Evolutionary conservation across 441 rosid species (phyloP).

Genomic region (Aquilaria agallochum): DNA sequence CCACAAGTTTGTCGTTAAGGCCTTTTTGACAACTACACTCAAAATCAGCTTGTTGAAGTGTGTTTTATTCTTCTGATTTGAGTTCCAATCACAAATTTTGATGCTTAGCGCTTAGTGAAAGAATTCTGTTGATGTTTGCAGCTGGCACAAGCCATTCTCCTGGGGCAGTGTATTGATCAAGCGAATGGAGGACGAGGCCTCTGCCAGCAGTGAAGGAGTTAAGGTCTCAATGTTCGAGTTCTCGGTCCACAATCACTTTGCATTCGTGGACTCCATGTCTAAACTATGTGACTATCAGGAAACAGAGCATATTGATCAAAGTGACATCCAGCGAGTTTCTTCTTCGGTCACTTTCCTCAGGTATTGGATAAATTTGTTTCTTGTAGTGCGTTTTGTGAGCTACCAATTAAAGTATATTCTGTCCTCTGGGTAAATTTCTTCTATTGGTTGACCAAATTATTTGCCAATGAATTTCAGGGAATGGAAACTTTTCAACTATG

Average conservation of each 20-base stretch:
- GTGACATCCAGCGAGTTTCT: constrained; percentile 34
- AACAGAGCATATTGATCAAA: constrained; percentile 24
- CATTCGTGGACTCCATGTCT: constrained; percentile 45
- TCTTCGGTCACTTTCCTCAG: constrained; percentile 63
- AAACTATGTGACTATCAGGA: constrained; percentile 50
- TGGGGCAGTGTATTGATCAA: too few species aligned
- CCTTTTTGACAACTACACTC: too few species aligned
- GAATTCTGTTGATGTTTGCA: too few species aligned
- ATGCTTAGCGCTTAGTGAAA: too few species aligned
- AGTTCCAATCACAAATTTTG: too few species aligned
- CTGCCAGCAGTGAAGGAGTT: constrained; percentile 16
- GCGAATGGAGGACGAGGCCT: constrained; percentile 18
- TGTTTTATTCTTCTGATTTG: too few species aligned
- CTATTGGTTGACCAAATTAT: background rate
- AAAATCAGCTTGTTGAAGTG: too few species aligned
- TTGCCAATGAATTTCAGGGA: constrained; percentile 34
- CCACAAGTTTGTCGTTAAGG: too few species aligned
- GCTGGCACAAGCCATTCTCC: too few species aligned
- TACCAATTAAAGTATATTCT: too few species aligned
- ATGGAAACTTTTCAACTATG: constrained; percentile 59
- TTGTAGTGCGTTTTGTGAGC: background rate
- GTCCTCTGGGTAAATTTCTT: background rate
- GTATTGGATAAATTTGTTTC: constrained; percentile 22
- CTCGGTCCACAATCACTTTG: constrained; percentile 60
- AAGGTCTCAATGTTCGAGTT: constrained; percentile 57